Conservation (phyloP, 768 basidiomycete species). For the Phylloporus rhodoxanthus region DNA sequence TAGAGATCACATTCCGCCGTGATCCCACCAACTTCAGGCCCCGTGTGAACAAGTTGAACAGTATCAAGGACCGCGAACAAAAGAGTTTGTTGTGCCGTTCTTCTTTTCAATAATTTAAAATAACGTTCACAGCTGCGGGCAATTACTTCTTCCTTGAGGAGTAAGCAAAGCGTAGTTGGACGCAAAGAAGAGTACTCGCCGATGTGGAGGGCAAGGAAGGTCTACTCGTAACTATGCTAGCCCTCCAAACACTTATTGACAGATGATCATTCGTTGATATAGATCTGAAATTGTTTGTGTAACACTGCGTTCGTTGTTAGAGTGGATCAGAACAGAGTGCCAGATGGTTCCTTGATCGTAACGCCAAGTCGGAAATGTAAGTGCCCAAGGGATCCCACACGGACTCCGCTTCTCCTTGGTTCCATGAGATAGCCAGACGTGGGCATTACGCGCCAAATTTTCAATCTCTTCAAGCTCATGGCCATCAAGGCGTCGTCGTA, state of each 20-base stretch:
- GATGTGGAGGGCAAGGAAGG: conserved; percentile 10
- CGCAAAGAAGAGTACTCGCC: background rate
- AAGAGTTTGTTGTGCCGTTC: conserved; percentile 48
- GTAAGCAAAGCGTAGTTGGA: conserved; percentile 27
- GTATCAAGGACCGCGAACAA: conserved; percentile 85
- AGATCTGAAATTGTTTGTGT: conserved; percentile 7
- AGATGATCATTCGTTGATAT: conserved; percentile 4
- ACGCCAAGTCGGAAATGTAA: background rate
- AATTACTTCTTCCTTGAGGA: conserved; percentile 95
- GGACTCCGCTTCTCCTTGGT: background rate
- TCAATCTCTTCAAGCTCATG: background rate
- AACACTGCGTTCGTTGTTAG: conserved; percentile 7
- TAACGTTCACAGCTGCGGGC: conserved; percentile 49
- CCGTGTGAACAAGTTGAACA: conserved; percentile 79
- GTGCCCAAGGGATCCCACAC: background rate
- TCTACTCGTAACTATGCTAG: conserved; percentile 4
- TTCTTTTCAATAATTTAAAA: conserved; percentile 5
- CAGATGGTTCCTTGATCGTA: background rate
- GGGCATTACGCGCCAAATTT: background rate
- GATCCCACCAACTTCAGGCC: conserved; percentile 94
- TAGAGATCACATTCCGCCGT: conserved; percentile 97
- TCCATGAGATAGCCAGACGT: background rate
- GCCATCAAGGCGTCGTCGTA: background rate
- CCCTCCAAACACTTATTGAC: conserved; percentile 9
- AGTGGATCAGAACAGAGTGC: conserved; percentile 6